Evolutionary conservation across 202 grass and related monocot genomes (phyloP).

Genomic region (Dendrocalamus latiflorus): DNA sequence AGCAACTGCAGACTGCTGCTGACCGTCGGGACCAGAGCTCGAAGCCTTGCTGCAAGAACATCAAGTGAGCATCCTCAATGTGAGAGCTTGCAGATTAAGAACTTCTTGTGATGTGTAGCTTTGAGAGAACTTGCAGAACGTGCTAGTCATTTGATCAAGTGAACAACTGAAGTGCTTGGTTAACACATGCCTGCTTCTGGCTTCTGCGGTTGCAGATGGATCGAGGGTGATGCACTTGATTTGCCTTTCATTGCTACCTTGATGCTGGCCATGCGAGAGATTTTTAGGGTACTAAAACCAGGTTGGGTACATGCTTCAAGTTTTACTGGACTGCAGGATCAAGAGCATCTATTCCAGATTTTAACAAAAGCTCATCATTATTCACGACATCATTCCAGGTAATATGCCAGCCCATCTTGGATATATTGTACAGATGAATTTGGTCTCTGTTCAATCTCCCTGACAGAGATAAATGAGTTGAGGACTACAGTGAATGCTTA

Average conservation of each 20-base stretch:
- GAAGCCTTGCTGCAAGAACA: conserved; percentile 86
- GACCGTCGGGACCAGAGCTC: conserved; percentile 57
- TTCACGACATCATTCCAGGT: conserved; percentile 68
- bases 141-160: not conserved
- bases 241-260: conserved; percentile 61
- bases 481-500: too few species aligned
- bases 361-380: conserved; percentile 84
- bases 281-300: conserved; percentile 76
- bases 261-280: conserved; percentile 72
- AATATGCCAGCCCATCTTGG: not conserved
- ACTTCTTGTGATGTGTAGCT: not conserved
- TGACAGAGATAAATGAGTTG: too few species aligned
- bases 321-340: conserved; percentile 43
- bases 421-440: not conserved
- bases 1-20: conserved; percentile 59
- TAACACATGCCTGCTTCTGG: not conserved
- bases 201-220: conserved; percentile 49
- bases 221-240: conserved; percentile 79
- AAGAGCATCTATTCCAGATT: conserved; percentile 81
- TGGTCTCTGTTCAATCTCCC: not conserved
- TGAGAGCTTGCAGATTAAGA: conserved; percentile 12
- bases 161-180: not conserved
- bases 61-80: conserved; percentile 64
- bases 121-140: not conserved
- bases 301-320: not conserved